Base-by-base conservation (phyloP, 2,329 filamentous ascomycete genomes). In the Lomentospora prolificans region DNA sequence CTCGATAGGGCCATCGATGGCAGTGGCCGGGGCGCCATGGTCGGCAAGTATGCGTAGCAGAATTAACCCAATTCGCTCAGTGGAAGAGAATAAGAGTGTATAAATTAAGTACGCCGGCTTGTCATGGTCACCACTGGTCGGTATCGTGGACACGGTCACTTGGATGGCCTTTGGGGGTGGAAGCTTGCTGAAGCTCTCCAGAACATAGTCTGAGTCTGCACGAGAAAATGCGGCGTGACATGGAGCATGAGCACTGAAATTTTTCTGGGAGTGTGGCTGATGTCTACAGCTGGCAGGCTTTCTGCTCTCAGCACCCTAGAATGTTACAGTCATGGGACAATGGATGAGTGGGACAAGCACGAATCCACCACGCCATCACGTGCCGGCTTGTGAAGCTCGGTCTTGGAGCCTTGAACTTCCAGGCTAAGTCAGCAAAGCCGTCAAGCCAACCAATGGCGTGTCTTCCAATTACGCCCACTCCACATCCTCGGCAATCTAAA, bases 401-500 rank as follows among this genome's bases (percentile, higher is more conserved):
- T 4, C 28, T 56, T 33, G 46, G 36, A 24, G 57, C 57, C 58
- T 59, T 17, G 55, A 36, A 51, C 30, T 56, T 22, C 50, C 22
- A 59, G 58, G 58, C 57, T 17, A 19, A 17, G 31, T 51, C n/a
- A 7, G 19, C 19, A 3, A 44, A 44, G 25, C 50, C 28, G 55
- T 52, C 52, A 57, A 28, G 48, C 28, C 59, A 64, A 58, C 76
- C 76, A 79, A 79, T 78, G 67, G 73, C 57, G 62, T 58, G 61
- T 58, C 61, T 64, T 61, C 63, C 67, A 74, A 72, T 77, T 74
- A 48, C 53, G n/a, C 19, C 41, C 24, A 44, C 25, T 50, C 67
- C 60, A 69, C 67, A 71, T 72, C 74, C 76, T 79, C 76, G 76
- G 76, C 73, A 78, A 77, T 76, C 41, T 25, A 22, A 33, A 33